These are phyloP conservation scores for Trichosanthes truncata DNA, from an alignment of 306 rosid genomes.

Conservation along the genomic window DNA sequence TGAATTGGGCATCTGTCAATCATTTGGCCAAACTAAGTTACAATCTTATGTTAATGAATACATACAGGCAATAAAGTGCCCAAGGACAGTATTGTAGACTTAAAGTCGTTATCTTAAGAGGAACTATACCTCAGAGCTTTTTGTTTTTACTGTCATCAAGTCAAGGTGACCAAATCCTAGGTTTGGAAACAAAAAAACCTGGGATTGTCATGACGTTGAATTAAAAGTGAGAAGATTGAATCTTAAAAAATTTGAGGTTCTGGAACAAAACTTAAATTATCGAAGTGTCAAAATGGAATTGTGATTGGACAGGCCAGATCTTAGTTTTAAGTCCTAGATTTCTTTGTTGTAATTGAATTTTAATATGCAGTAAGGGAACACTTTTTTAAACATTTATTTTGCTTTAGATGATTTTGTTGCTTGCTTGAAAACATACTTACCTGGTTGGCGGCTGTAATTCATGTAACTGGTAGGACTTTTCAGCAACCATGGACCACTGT, in stretches of 20 bases:
- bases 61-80: background rate
- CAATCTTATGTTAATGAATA: background rate
- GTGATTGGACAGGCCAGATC: background rate
- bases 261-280: background rate
- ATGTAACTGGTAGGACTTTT: conserved; percentile 59
- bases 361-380: background rate
- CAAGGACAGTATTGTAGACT: background rate
- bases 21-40: background rate
- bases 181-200: background rate
- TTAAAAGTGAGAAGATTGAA: background rate
- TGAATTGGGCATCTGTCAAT: background rate
- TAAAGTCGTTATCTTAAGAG: background rate
- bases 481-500: conserved; percentile 97
- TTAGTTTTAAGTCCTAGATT: background rate
- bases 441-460: background rate
- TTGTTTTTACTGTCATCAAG: too few relatives aligned
- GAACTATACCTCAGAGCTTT: background rate
- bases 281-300: background rate
- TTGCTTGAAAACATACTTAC: conserved; percentile 6
- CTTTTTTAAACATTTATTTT: background rate
- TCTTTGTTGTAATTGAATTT: background rate
- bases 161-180: background rate
- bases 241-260: background rate
- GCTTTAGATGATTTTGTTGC: background rate
- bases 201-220: background rate